phyloP scores from a whole-genome alignment of 495 filamentous ascomycete species.

The Annulohypoxylon stygium region DNA sequence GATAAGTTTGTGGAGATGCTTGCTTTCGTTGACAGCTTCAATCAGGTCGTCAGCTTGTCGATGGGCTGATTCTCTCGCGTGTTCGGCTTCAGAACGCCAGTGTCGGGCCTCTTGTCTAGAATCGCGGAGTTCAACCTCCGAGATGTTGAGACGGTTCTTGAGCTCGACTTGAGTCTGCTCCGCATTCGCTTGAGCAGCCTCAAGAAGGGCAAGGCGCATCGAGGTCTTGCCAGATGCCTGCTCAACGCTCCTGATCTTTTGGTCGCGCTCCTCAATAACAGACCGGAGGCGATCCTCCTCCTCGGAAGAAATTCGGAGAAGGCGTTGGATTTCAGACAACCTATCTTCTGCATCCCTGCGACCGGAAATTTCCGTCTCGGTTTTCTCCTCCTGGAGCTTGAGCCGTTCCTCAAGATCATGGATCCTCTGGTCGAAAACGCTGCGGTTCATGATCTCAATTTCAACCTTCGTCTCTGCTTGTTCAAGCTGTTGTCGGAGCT shows the following conservation, averaged over 20 bases:
- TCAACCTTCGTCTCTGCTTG: constrained; percentile 65
- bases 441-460: constrained; percentile 66
- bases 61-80: constrained; percentile 55
- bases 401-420: constrained; percentile 62
- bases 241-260: constrained; percentile 60
- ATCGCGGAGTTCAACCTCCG: constrained; percentile 64
- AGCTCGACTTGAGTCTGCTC: constrained; percentile 75
- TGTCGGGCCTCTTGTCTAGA: constrained; percentile 61
- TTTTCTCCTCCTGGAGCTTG: constrained; percentile 56
- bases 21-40: constrained; percentile 59
- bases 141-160: constrained; percentile 61
- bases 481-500: constrained; percentile 60
- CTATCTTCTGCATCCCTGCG: constrained; percentile 80
- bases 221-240: constrained; percentile 62
- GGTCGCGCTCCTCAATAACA: constrained; percentile 74
- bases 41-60: constrained; percentile 59
- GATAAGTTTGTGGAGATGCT: constrained; percentile 72
- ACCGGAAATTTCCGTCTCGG: constrained; percentile 70
- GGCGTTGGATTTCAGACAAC: constrained; percentile 75
- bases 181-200: constrained; percentile 72
- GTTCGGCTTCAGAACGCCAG: constrained; percentile 65
- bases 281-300: constrained; percentile 80
- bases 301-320: constrained; percentile 74
- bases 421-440: constrained; percentile 60
- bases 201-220: constrained; percentile 72